Conservation (phyloP, 179 eudicot species). For the Camellia oleifera region DNA sequence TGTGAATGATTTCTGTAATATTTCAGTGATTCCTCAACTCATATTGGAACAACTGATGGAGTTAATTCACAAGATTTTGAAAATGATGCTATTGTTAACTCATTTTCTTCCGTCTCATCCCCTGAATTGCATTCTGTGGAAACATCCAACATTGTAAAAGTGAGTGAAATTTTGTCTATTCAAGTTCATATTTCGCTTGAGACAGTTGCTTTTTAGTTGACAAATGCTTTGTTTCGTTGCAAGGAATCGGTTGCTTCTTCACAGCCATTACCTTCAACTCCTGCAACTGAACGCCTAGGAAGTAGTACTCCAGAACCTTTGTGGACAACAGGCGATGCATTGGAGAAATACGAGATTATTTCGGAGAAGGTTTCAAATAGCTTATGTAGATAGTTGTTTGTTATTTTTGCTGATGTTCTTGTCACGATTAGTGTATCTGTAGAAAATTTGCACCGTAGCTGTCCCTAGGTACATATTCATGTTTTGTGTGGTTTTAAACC, state of each 20-base stretch:
- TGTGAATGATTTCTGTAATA: constrained; percentile 1
- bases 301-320: constrained; percentile 55
- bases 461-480: neutral
- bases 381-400: neutral
- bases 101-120: constrained; percentile 44
- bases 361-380: constrained; percentile 64
- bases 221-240: constrained; percentile 13
- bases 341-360: constrained; percentile 80
- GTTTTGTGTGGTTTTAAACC: neutral
- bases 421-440: too few species aligned
- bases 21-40: constrained; percentile 55
- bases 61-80: constrained; percentile 48
- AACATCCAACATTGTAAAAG: constrained; percentile 48
- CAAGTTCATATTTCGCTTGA: neutral
- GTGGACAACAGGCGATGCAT: constrained; percentile 75
- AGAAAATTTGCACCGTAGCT: neutral
- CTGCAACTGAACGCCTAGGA: constrained; percentile 49
- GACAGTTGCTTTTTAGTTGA: constrained; percentile 14
- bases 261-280: constrained; percentile 42
- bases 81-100: constrained; percentile 39
- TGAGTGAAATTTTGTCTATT: constrained; percentile 15
- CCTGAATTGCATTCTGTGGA: constrained; percentile 58
- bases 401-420: neutral
- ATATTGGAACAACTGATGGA: constrained; percentile 42
- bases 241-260: constrained; percentile 60